Base-by-base conservation (phyloP, 352 stramenopile species). In the Globisporangium emineosum region DNA sequence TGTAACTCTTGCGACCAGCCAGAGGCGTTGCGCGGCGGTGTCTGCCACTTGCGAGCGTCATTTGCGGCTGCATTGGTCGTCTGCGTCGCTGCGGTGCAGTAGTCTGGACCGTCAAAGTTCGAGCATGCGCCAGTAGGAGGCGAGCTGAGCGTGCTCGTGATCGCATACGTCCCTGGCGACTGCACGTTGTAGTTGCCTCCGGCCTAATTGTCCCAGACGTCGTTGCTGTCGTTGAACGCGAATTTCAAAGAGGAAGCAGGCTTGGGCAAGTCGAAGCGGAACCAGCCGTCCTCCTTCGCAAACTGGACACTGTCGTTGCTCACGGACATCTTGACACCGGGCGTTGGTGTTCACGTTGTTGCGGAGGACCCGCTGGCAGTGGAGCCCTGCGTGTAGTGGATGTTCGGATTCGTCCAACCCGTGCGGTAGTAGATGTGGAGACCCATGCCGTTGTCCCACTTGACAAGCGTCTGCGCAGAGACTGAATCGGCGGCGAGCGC, bases 391-490 rank as follows among this genome's bases (percentile, higher is more conserved):
- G 68, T 70, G 64, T 70, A 83, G 63, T 81, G 74, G 52, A 86
- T 83, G 68, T 76, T 66, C 19, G 79, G 67, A 0, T 62, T 17
- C 4, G 75, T 65, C 79, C 79, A 88, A 2, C 62, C 69, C 2
- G 77, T 77, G 15, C 71, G 77, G 60, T 73, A 86, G 71, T 73
- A 83, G 19, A 88, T 40, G 60, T 83, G 68, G 23, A 83, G 51
- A 3, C 75, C 76, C 0, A 65, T 76, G 51, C 77, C 75, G 33
- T 83, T 73, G 19, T 64, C 66, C 1, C 53, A 27, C 58, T 73
- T 76, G 40, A 73, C 57, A 21, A 83, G 65, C 10, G 73, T 81
- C 53, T 86, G 75, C 0, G 68, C 71, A 17, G 2, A 45, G 37
- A n/a, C 5, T 4, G 15, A 17, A 23, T 69, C 64, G 7, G 17